These are phyloP conservation scores for Centaurea solstitialis DNA, from an alignment of 129 eudicot genomes.

Conservation along the genomic window DNA sequence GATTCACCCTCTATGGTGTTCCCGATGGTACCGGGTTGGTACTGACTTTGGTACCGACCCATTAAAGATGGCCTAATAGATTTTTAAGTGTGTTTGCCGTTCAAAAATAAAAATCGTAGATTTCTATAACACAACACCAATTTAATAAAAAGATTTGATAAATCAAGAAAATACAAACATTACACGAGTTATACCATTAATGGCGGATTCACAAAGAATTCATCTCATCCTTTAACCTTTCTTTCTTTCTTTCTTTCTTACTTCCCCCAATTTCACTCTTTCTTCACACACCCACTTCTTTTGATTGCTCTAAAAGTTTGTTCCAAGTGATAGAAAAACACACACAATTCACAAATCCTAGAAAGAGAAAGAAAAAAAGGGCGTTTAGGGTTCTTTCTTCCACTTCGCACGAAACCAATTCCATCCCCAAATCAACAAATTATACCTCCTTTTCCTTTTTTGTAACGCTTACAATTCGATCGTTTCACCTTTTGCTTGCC, in stretches of 20 bases:
- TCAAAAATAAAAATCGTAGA: too few species aligned
- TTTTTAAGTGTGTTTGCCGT: too few species aligned
- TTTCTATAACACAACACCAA: too few species aligned
- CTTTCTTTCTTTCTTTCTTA: not conserved
- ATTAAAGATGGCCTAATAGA: too few species aligned
- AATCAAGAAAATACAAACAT: not conserved
- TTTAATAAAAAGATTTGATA: not conserved
- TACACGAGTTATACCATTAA: slow-evolving; percentile 16
- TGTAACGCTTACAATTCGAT: slow-evolving; percentile 21
- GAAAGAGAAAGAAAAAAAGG: slow-evolving; percentile 3
- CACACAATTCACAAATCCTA: slow-evolving; percentile 28
- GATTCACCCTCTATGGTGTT: too few species aligned
- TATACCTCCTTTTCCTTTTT: slow-evolving; percentile 23
- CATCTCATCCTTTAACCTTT: slow-evolving; percentile 9
- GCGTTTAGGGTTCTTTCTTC: slow-evolving; percentile 20
- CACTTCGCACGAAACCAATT: slow-evolving; percentile 22
- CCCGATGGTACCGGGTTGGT: too few species aligned
- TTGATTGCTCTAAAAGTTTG: slow-evolving; percentile 24
- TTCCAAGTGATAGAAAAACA: slow-evolving; percentile 40
- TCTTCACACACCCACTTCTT: slow-evolving; percentile 15
- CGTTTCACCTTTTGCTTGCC: slow-evolving; percentile 30
- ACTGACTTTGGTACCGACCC: too few species aligned
- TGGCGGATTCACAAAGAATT: slow-evolving; percentile 8
- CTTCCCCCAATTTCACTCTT: slow-evolving; percentile 9
- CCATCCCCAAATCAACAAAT: not conserved